Evolutionary conservation across 2,329 filamentous ascomycete genomes (phyloP).

Genomic region (Scedosporium minutisporum): DNA sequence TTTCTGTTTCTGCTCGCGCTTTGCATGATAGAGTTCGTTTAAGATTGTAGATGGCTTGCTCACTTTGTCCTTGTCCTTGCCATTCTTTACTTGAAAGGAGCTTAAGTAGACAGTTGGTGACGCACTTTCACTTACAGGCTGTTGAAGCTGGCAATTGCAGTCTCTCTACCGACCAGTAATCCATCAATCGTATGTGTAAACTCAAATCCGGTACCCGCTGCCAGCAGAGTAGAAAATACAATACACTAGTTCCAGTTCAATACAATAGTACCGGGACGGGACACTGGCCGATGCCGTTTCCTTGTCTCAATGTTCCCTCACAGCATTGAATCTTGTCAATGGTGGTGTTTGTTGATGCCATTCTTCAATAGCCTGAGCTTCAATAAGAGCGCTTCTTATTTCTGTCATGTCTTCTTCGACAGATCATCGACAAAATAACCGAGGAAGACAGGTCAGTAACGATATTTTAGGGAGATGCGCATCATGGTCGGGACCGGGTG

Average conservation of each 20-base stretch:
- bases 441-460: not conserved
- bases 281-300: too few relatives aligned
- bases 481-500: not conserved
- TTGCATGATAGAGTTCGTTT: not conserved
- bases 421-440: not conserved
- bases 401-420: not conserved
- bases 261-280: too few relatives aligned
- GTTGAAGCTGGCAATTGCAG: not conserved
- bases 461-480: not conserved
- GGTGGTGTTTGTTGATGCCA: too few relatives aligned
- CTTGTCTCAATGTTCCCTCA: not conserved
- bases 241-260: too few relatives aligned
- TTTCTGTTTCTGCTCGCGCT: not conserved
- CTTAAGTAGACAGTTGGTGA: not conserved
- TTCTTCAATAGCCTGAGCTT: too few relatives aligned
- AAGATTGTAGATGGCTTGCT: not conserved
- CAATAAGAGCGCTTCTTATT: too few relatives aligned
- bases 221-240: not conserved
- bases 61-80: too few relatives aligned
- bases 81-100: not conserved
- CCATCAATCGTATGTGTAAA: not conserved
- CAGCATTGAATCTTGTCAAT: not conserved
- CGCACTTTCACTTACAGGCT: not conserved
- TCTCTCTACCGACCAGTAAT: not conserved
- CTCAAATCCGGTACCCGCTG: not conserved